Conservation (phyloP, 2,329 filamentous ascomycete genomes). For the Fusarium sp. region DNA sequence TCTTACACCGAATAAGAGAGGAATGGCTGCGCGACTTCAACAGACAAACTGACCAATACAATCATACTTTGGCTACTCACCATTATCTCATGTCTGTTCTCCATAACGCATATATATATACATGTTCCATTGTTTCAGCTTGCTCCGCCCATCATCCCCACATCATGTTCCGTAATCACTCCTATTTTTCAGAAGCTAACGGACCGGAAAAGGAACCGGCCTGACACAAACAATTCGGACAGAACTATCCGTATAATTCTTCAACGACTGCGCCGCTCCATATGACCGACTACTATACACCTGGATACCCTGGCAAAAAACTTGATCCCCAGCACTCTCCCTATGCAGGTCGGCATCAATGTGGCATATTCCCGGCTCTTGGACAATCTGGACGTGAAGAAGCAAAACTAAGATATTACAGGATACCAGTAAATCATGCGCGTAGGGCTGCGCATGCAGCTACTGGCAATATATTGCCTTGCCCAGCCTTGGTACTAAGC, state of each 20-base stretch:
- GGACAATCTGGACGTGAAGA: conserved; percentile 2
- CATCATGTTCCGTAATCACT: conserved; percentile 7
- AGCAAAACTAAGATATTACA: neutral
- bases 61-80: neutral
- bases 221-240: neutral
- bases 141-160: conserved; percentile 1
- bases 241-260: neutral
- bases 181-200: neutral
- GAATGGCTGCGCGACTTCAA: neutral
- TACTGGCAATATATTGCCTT: neutral
- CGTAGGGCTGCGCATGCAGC: neutral
- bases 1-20: neutral
- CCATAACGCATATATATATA: neutral
- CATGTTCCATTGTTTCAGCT: neutral
- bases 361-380: conserved; percentile 12
- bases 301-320: neutral
- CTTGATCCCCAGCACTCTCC: neutral
- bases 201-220: neutral
- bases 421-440: neutral
- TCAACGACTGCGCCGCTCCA: neutral
- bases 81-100: conserved; percentile 6
- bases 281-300: neutral
- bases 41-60: neutral
- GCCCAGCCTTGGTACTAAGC: neutral
- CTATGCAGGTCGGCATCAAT: conserved; percentile 10